Percentiles rank a stretch among this genome's conserved stretches.
These are phyloP conservation scores for Allium cepa DNA, from an alignment of 106 monocot species.

Conservation along the genomic window DNA sequence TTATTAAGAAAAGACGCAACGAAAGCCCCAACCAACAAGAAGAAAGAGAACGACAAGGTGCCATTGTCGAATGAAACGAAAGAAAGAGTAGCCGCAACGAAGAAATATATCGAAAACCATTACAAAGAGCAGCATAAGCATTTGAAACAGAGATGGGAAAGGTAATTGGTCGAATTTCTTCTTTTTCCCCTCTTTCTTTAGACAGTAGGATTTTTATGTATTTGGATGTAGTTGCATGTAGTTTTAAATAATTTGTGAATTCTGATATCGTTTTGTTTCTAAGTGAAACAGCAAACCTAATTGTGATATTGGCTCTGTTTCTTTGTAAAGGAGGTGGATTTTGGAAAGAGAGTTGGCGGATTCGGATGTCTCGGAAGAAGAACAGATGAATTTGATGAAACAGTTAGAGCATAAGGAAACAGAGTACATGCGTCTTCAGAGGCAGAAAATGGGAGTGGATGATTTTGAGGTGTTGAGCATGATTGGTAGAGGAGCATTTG, in stretches of 20 bases:
- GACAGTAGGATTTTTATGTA: not conserved
- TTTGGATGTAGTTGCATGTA: too few relatives aligned
- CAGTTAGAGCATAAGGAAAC: slow-evolving; percentile 83
- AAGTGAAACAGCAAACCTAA: too few relatives aligned
- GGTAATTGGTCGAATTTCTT: slow-evolving; percentile 3
- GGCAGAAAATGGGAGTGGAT: slow-evolving; percentile 92
- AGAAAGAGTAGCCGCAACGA: slow-evolving; percentile 38
- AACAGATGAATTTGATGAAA: slow-evolving; percentile 62
- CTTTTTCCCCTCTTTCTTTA: not conserved
- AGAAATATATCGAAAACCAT: slow-evolving; percentile 43
- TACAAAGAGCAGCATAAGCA: slow-evolving; percentile 29
- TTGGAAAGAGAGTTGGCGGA: slow-evolving; percentile 76
- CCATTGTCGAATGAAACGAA: slow-evolving; percentile 22
- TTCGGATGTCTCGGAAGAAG: slow-evolving; percentile 80
- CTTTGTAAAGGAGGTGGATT: slow-evolving; percentile 30
- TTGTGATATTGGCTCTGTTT: too few relatives aligned
- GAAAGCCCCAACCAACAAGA: too few relatives aligned
- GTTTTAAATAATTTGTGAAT: too few relatives aligned
- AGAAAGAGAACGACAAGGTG: not conserved
- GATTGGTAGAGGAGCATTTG: slow-evolving; percentile 93
- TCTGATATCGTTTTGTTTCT: too few relatives aligned
- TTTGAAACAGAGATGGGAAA: slow-evolving; percentile 29
- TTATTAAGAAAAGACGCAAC: too few relatives aligned
- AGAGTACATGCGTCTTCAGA: slow-evolving; percentile 87
- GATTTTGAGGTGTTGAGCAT: slow-evolving; percentile 85